phyloP scores from a whole-genome alignment of 2,329 filamentous ascomycete genomes.

The Neonectria sp. region DNA sequence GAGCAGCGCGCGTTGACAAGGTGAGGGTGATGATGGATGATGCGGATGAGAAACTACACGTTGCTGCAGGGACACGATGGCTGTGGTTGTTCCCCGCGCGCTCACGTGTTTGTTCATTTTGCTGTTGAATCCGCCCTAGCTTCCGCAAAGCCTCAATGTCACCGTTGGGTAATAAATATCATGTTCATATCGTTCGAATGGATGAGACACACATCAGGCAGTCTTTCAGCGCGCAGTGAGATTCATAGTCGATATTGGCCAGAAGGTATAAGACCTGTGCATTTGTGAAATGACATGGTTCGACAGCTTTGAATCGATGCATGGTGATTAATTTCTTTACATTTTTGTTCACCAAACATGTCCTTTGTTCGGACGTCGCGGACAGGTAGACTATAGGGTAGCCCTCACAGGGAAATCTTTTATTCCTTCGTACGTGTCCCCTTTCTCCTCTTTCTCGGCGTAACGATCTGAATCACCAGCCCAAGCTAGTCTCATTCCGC shows the following conservation, averaged over 20 bases:
- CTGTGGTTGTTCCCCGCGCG: not conserved
- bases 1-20: not conserved
- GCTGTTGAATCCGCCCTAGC: not conserved
- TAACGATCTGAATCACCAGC: not conserved
- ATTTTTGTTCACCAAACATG: not conserved
- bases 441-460: not conserved
- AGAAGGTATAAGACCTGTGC: too few relatives aligned
- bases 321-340: too few relatives aligned
- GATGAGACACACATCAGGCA: too few relatives aligned
- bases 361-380: too few relatives aligned
- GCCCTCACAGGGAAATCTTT: not conserved
- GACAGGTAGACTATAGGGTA: not conserved
- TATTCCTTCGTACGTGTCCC: not conserved
- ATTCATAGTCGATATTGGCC: too few relatives aligned
- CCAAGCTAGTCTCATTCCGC: not conserved
- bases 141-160: not conserved
- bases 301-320: too few relatives aligned
- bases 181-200: too few relatives aligned
- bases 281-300: too few relatives aligned
- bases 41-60: not conserved
- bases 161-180: too few relatives aligned
- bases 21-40: not conserved
- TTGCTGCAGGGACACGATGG: not conserved
- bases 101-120: not conserved
- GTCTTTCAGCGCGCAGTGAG: too few relatives aligned